Evolutionary conservation across 805 yeast species (phyloP), one percentile per base, ranked within the genome.

Genomic region (Spathaspora passalidarum): DNA sequence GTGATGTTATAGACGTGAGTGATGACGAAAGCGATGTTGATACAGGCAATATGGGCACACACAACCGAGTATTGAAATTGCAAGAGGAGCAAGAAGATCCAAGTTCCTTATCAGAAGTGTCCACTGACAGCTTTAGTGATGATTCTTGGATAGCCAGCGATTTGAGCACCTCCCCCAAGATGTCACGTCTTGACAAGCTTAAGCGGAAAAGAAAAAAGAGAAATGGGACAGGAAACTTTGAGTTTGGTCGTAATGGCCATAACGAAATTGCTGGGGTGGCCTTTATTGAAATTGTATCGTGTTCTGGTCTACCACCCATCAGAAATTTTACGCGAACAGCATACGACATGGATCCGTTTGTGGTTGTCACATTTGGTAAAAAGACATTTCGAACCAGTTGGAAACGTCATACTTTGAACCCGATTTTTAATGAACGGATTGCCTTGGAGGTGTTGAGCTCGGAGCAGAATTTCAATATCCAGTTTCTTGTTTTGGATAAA

Each of bases 321-420:
- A 76, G 77, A 35, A 84, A 85, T 52, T 68, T 87, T 13, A 81
- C 87, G 0, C 71, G 90, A 8, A 80, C 88, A 18, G 84, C 91
- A 1, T 92, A 86, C 59, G 96, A 90, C 63, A 88, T 94, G 95
- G 99, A 94, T 60, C 98, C 98, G 2, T 94, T 92, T 66, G 92
- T 92, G 2, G 89, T 92, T 16, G 84, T 89, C 1, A 83, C 96
- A 0, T 89, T 92, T 62, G 97, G 97, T 8, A 84, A 86, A 56
- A 85, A 85, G 53, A 89, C 92, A 0, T 92, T 80, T 62, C 79
- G 95, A 53, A 90, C 97, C 0, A 82, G 90, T 9, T 85, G 90
- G 82, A 78, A 83, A 53, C 78, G 87, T 18, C 97, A 92, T 61
- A 84, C 88, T 1, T 63, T 88, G 43, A 83, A 84, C 45, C 99